phyloP scores from a whole-genome alignment of 352 stramenopile genomes.

The Globisporangium okanoganense region DNA sequence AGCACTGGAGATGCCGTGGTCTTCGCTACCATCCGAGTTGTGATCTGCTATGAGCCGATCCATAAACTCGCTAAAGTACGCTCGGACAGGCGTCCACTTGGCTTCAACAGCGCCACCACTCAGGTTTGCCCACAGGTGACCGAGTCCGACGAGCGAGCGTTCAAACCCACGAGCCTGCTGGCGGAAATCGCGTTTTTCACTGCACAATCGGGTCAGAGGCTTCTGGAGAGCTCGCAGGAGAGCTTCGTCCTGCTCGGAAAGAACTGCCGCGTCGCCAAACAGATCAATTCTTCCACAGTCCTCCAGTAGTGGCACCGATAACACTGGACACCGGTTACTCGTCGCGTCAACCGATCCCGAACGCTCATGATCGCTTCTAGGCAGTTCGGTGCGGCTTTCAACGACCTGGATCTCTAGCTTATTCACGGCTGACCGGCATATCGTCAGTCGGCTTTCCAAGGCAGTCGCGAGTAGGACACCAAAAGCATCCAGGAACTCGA shows the following conservation, averaged over 20 bases:
- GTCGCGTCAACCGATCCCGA: neutral
- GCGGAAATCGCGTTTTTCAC: neutral
- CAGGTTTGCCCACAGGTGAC: constrained; percentile 4
- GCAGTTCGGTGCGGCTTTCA: neutral
- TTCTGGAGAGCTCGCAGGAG: constrained; percentile 13
- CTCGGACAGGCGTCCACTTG: constrained; percentile 4
- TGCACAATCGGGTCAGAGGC: constrained; percentile 9
- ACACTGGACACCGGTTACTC: neutral
- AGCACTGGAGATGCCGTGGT: neutral
- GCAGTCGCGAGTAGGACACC: constrained; percentile 15
- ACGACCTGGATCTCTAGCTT: constrained; percentile 10
- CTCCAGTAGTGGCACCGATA: constrained; percentile 12
- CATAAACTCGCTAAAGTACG: neutral
- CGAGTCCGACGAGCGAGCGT: neutral
- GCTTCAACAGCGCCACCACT: neutral
- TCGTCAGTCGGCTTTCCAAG: constrained; percentile 10
- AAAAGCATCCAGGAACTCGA: constrained; percentile 22
- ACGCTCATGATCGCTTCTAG: neutral
- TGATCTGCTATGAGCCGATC: neutral
- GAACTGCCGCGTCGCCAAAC: constrained; percentile 11
- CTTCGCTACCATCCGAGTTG: neutral
- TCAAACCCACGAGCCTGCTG: neutral
- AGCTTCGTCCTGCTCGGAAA: constrained; percentile 10
- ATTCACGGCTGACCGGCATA: constrained; percentile 15
- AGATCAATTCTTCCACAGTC: constrained; percentile 7